Evolutionary conservation across 208 protist genomes (phyloP).

Genomic region (Wallacemonas sp.): DNA sequence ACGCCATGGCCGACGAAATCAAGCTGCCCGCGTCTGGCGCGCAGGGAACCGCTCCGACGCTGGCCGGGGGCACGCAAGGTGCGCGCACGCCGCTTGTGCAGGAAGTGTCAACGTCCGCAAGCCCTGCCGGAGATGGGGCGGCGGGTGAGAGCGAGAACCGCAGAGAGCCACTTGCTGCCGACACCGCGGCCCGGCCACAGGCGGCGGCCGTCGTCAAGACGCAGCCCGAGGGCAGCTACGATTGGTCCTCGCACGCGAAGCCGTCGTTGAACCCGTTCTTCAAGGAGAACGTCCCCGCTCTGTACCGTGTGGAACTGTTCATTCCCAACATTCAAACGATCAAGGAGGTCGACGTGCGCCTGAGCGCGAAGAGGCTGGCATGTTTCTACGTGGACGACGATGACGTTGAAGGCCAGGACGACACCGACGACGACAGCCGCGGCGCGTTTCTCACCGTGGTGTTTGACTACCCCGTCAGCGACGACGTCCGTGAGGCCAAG

Average conservation of each 20-base stretch:
- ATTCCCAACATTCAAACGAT: slow-evolving; percentile 78
- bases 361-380: slow-evolving; percentile 46
- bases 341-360: slow-evolving; percentile 79
- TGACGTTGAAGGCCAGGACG: no score
- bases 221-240: slow-evolving; percentile 56
- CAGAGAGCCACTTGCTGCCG: not conserved
- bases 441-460: slow-evolving; percentile 59
- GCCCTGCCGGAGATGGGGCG: not conserved
- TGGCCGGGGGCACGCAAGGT: slow-evolving; percentile 42
- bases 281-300: slow-evolving; percentile 69
- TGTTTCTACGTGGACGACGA: slow-evolving; percentile 64
- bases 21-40: slow-evolving; percentile 47
- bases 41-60: slow-evolving; percentile 46
- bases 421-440: slow-evolving; percentile 4
- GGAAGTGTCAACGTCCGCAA: slow-evolving; percentile 30
- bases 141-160: not conserved
- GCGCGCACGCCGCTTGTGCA: slow-evolving; percentile 59
- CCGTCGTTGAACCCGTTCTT: slow-evolving; percentile 72
- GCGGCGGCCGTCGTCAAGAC: slow-evolving; percentile 39
- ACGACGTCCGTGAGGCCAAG: slow-evolving; percentile 62
- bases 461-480: slow-evolving; percentile 81
- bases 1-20: slow-evolving; percentile 90
- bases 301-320: slow-evolving; percentile 56
- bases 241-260: slow-evolving; percentile 78
- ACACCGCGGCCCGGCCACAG: not conserved